Evolutionary conservation across 1,139 yeast genomes (phyloP), one percentile per base, ranked within the genome.

Genomic region (Yamadazyma membranifaciens): DNA sequence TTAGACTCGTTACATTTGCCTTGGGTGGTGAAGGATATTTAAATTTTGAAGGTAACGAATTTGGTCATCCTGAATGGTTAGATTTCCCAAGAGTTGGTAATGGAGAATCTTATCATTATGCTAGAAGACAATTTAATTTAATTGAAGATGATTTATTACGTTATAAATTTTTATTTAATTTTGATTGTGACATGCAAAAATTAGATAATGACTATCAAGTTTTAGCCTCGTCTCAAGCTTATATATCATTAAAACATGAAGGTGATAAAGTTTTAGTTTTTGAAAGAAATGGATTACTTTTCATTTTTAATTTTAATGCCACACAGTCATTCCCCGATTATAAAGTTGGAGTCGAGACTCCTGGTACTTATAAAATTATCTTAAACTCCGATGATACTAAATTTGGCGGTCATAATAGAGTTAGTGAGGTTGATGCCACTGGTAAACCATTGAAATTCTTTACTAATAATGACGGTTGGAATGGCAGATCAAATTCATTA

Each of bases 21-120:
- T 71, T 92, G 20, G 98, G 98, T 37, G 98, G 98, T 44, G 98
- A 92, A 62, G 97, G 96, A 0, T 92, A 91, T 59, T 76, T 92
- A 56, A 91, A 89, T 59, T 92, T 92, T 57, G 98, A 91, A 69
- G 98, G 98, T 43, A 92, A 92, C 57, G 98, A 92, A 65, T 92
- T 92, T 67, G 98, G 98, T 12, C 98, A 92, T 56, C 98, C 98
- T 2, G 98, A 92, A 61, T 92, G 98, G 98, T 75, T 92, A 37
- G 98, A 92, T 62, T 92, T 92, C 73, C 98, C 98, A 10, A 80
- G 97, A 52, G 84, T 50, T 32, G 97, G 96, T 35, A 92, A 92
- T 62, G 75, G 75, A 30, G 91, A 89, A 61, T 83, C 95, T 15
- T 92, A 87, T 65, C 94, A 87, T 62, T 92, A 92, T 57, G 96